These are phyloP conservation scores for Mallotus repandus DNA, from an alignment of 441 rosid genomes.

Conservation along the genomic window DNA sequence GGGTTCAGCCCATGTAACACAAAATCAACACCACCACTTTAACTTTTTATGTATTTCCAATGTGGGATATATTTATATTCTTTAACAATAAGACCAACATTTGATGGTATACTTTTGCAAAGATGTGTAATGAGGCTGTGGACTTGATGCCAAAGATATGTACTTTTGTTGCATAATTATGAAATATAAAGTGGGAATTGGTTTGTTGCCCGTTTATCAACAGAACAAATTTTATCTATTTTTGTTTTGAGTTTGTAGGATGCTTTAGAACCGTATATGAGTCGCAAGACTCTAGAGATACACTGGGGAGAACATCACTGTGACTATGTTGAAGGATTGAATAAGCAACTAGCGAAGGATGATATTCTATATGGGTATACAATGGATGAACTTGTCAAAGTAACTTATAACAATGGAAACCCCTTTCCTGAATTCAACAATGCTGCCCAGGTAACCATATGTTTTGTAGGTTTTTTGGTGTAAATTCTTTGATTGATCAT, in stretches of 20 bases:
- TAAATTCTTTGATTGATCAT: background rate
- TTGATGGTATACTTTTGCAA: too few species aligned
- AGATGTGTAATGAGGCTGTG: too few species aligned
- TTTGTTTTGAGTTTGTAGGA: constrained; percentile 42
- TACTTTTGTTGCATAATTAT: too few species aligned
- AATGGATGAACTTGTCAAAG: constrained; percentile 78
- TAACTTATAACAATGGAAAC: constrained; percentile 74
- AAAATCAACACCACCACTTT: too few species aligned
- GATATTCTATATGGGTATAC: constrained; percentile 71
- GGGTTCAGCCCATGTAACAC: too few species aligned
- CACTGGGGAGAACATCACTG: constrained; percentile 83
- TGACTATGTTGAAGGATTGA: constrained; percentile 62
- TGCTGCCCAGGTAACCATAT: constrained; percentile 68
- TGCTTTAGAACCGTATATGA: constrained; percentile 89
- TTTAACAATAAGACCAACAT: too few species aligned
- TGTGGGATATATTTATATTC: too few species aligned
- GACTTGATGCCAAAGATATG: too few species aligned
- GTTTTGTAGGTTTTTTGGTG: background rate
- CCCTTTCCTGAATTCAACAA: constrained; percentile 77
- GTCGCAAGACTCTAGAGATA: constrained; percentile 58
- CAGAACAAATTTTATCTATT: background rate
- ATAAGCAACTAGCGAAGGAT: constrained; percentile 59
- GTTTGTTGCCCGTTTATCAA: too few species aligned
- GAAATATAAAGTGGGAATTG: too few species aligned
- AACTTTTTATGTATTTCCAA: too few species aligned